Evolutionary conservation across 2,329 filamentous ascomycete genomes (phyloP).

Genomic region (Davidsoniella virescens): DNA sequence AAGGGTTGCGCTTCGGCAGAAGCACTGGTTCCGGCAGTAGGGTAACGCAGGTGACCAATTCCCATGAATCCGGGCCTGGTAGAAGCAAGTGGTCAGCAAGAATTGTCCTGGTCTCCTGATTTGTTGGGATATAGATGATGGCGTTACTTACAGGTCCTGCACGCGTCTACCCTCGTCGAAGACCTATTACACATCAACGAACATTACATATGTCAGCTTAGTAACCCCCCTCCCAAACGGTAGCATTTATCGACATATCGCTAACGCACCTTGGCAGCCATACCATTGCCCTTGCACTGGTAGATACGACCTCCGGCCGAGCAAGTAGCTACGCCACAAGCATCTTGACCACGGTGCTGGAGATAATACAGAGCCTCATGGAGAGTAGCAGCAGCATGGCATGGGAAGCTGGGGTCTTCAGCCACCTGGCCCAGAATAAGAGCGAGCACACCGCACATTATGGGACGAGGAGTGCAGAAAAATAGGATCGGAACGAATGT

Average conservation of each 20-base stretch:
- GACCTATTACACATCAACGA: conserved; percentile 34
- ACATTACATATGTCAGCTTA: not conserved
- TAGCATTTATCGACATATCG: not conserved
- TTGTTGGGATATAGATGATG: conserved; percentile 22
- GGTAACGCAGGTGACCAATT: conserved; percentile 73
- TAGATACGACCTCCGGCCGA: conserved; percentile 65
- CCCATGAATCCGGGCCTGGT: conserved; percentile 67
- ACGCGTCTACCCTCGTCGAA: conserved; percentile 60
- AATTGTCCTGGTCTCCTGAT: conserved; percentile 25
- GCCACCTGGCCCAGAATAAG: conserved; percentile 41
- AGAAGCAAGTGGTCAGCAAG: not conserved
- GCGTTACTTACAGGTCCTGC: conserved; percentile 11
- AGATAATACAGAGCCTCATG: conserved; percentile 59
- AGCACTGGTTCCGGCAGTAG: conserved; percentile 66
- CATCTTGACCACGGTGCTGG: conserved; percentile 66
- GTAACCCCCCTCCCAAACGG: not conserved
- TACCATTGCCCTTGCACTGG: conserved; percentile 80
- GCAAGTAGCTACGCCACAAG: conserved; percentile 61
- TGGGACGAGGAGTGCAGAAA: conserved; percentile 15
- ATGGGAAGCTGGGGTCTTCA: conserved; percentile 18
- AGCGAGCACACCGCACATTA: conserved; percentile 47
- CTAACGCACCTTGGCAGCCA: conserved; percentile 50
- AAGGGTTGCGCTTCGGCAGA: conserved; percentile 76
- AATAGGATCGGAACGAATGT: not conserved
- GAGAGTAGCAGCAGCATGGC: conserved; percentile 42